These are phyloP conservation scores for Ottelia alismoides DNA, from an alignment of 106 monocot species.

Conservation along the genomic window DNA sequence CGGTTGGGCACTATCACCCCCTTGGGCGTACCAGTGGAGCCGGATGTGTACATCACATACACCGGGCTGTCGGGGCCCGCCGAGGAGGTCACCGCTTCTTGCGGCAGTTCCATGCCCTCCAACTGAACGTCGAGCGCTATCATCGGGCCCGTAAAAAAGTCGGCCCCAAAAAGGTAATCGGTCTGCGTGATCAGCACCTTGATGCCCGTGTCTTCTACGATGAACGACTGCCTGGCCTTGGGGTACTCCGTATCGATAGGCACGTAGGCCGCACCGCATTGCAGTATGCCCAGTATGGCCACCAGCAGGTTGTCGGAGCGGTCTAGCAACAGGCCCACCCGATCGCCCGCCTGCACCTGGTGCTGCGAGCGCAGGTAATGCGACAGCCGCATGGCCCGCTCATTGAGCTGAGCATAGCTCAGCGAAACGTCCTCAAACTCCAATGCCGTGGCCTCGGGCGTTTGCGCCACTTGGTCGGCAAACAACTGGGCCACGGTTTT, in stretches of 20 bases:
- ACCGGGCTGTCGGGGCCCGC: neutral
- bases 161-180: too few species aligned
- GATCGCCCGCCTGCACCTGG: neutral
- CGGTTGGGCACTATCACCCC: neutral
- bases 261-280: neutral
- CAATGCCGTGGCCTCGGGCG: neutral
- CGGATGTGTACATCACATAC: neutral
- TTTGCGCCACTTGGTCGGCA: neutral
- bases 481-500: neutral
- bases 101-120: neutral
- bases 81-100: neutral
- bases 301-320: neutral
- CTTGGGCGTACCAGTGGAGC: neutral
- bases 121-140: too few species aligned
- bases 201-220: too few species aligned
- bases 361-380: neutral
- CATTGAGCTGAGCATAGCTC: neutral
- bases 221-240: too few species aligned
- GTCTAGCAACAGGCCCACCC: neutral
- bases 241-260: neutral
- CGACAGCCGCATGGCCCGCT: neutral
- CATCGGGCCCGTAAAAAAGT: too few species aligned
- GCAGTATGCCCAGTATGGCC: neutral
- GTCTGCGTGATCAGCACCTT: neutral
- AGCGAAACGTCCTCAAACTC: neutral